These are phyloP conservation scores for Saccharomyces hybrid DNA, from an alignment of 1,139 yeast species.

Conservation along the genomic window DNA sequence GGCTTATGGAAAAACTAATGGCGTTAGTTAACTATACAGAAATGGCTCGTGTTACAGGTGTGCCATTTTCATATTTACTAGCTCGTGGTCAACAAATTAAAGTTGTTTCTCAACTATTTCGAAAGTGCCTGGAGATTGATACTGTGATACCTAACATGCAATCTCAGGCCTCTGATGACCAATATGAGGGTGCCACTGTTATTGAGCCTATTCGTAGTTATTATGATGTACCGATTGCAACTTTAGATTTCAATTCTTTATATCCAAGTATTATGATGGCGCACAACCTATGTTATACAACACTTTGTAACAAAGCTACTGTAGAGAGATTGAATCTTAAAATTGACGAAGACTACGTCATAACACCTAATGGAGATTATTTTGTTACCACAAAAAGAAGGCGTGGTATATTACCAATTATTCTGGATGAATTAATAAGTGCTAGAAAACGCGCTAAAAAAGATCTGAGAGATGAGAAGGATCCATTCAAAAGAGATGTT, in stretches of 20 bases:
- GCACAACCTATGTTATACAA: constrained; percentile 92
- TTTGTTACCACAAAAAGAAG: constrained; percentile 70
- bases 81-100: constrained; percentile 96
- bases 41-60: constrained; percentile 99
- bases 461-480: constrained; percentile 86
- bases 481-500: constrained; percentile 89
- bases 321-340: constrained; percentile 57
- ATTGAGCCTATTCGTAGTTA: constrained; percentile 95
- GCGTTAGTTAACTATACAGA: constrained; percentile 95
- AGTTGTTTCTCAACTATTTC: constrained; percentile 87
- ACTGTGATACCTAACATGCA: constrained; percentile 87
- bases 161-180: constrained; percentile 76
- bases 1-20: constrained; percentile 88
- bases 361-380: constrained; percentile 87
- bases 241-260: constrained; percentile 93
- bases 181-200: constrained; percentile 98
- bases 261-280: constrained; percentile 99
- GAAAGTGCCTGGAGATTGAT: constrained; percentile 81
- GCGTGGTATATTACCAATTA: constrained; percentile 86
- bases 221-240: constrained; percentile 95
- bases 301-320: constrained; percentile 63
- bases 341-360: constrained; percentile 70
- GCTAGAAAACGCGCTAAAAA: constrained; percentile 92
- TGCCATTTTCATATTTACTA: constrained; percentile 83
- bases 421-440: constrained; percentile 74